Evolutionary conservation across 805 yeast species (phyloP), one percentile per base, ranked within the genome.

Genomic region (Spathaspora girioi): DNA sequence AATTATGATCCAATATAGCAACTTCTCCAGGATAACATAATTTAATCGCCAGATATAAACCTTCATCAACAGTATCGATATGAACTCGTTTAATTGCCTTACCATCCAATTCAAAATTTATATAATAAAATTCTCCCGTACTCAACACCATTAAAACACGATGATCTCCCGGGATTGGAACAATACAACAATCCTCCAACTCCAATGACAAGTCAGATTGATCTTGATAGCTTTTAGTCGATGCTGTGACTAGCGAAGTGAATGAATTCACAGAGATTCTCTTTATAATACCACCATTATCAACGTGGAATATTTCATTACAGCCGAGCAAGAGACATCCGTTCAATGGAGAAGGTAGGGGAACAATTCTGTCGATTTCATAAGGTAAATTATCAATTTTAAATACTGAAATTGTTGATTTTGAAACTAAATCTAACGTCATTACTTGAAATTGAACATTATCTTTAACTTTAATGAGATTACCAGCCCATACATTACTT

Each of bases 231-330:
- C 62, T 64, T 50, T 73, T 74, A 46, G 61, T 63, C 1, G 70
- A 66, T 2, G 66, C 56, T 1, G 77, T 75, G 32, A 64, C 66
- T 40, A 64, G 61, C 1, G 71, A 56, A 27, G 82, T 80, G 58
- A 69, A 85, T 52, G 71, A 67, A 62, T 88, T 88, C 1, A 86
- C 80, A 2, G 86, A 83, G 2, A 84, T 70, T 26, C 89, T 85
- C 53, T 81, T 77, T 2, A 76, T 61, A 31, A 84, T 80, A 3
- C 96, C 96, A 2, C 89, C 80, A 29, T 89, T 82, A 61, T 92
- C 97, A 15, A 90, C 79, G 66, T 89, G 92, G 10, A 89, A 70
- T 8, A 92, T 57, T 59, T 86, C 88, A 63, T 92, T 91, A 35
- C 86, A 78, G 1, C 97, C 97, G 2, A 89, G 49, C 17, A 81